These are phyloP conservation scores for Polygonum aviculare DNA, from an alignment of 148 eudicot species.

Conservation along the genomic window DNA sequence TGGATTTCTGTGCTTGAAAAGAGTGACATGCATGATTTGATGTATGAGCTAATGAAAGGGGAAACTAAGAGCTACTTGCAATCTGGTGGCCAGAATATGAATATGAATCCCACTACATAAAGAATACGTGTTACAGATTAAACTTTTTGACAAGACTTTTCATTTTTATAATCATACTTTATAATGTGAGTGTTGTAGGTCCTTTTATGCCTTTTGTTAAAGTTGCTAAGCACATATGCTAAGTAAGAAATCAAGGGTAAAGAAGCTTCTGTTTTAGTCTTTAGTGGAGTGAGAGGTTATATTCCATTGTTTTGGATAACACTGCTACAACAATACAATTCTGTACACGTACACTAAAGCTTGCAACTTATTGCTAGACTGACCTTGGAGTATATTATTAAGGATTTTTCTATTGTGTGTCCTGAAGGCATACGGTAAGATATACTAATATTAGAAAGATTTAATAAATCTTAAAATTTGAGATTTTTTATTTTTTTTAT, in stretches of 20 bases:
- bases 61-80: conserved; percentile 4
- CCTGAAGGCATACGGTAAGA: too few relatives aligned
- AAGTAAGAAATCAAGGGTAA: background rate
- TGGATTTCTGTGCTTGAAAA: conserved; percentile 6
- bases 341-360: background rate
- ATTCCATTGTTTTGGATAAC: conserved; percentile 1
- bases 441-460: too few relatives aligned
- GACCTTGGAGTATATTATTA: too few relatives aligned
- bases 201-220: background rate
- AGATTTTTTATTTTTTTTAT: too few relatives aligned
- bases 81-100: conserved; percentile 6
- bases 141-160: background rate
- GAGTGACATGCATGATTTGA: background rate
- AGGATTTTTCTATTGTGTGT: too few relatives aligned
- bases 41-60: background rate
- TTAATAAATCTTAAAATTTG: too few relatives aligned
- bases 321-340: background rate
- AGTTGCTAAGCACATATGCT: conserved; percentile 12
- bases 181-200: background rate
- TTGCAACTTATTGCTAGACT: background rate
- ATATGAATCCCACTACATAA: conserved; percentile 11
- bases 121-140: background rate
- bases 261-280: background rate
- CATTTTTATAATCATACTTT: background rate
- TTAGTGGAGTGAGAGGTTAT: conserved; percentile 1